These are phyloP conservation scores for Eimeria praecox DNA, from an alignment of 169 alveolate species.

Conservation along the genomic window DNA sequence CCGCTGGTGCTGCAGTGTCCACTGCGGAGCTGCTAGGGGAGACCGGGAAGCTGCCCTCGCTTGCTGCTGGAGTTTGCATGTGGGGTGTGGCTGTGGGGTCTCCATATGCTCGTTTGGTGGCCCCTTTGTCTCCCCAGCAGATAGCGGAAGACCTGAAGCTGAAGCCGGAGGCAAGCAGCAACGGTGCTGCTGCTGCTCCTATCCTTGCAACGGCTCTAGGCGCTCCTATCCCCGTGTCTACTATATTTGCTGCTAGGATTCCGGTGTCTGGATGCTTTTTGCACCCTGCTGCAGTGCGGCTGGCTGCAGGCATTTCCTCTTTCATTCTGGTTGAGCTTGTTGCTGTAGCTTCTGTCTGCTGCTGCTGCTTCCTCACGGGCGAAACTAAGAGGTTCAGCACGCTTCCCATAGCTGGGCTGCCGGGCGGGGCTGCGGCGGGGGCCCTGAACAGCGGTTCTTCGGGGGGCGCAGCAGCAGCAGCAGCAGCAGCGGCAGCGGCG, in stretches of 20 bases:
- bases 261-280: constrained; percentile 74
- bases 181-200: not conserved
- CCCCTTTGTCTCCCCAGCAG: constrained; percentile 55
- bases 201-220: constrained; percentile 25
- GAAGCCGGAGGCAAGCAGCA: constrained; percentile 66
- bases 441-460: constrained; percentile 73
- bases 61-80: constrained; percentile 69
- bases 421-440: constrained; percentile 73
- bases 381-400: constrained; percentile 71
- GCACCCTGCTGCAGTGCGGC: constrained; percentile 72
- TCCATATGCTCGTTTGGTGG: constrained; percentile 28
- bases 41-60: constrained; percentile 39
- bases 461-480: constrained; percentile 66
- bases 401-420: constrained; percentile 68
- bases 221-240: constrained; percentile 43
- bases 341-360: constrained; percentile 62
- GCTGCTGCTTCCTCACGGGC: constrained; percentile 62
- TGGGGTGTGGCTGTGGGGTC: constrained; percentile 70
- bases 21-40: constrained; percentile 45
- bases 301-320: constrained; percentile 54
- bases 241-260: constrained; percentile 53
- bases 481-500: constrained; percentile 71
- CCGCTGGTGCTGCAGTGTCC: constrained; percentile 13
- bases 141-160: constrained; percentile 51
- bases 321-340: constrained; percentile 65